Percentiles rank a stretch among this genome's conserved stretches.
Evolutionary conservation across 192 early-diverging fungal species (phyloP).

Genomic region (Dissophora globulifera): DNA sequence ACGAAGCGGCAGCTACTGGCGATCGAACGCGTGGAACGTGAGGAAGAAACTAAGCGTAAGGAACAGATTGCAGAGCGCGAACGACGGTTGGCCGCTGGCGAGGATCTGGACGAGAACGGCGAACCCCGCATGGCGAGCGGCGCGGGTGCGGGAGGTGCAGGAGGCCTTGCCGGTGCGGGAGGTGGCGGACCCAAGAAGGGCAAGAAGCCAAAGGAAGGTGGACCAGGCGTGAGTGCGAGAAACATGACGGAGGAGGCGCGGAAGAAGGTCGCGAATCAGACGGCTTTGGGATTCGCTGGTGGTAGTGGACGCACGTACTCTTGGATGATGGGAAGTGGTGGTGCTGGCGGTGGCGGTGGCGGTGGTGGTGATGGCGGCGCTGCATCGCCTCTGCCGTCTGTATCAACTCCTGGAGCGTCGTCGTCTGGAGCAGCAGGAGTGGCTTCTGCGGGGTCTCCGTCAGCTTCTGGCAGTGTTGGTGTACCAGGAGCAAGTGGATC

Average conservation of each 20-base stretch:
- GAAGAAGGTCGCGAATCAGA: constrained; percentile 52
- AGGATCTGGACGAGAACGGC: constrained; percentile 50
- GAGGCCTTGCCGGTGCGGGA: constrained; percentile 17
- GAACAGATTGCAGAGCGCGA: constrained; percentile 58
- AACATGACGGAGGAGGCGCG: constrained; percentile 46
- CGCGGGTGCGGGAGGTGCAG: constrained; percentile 5
- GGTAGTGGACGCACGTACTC: constrained; percentile 43
- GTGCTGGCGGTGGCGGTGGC: constrained; percentile 29
- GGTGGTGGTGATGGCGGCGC: constrained; percentile 10
- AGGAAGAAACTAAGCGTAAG: constrained; percentile 71
- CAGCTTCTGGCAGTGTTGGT: constrained; percentile 24
- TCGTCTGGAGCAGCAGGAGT: neutral
- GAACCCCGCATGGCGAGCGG: constrained; percentile 16
- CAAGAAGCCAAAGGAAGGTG: constrained; percentile 47
- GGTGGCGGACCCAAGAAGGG: constrained; percentile 25
- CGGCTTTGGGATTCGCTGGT: constrained; percentile 41
- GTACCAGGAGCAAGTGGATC: neutral
- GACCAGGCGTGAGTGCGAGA: constrained; percentile 57
- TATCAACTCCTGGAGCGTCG: constrained; percentile 12
- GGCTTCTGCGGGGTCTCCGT: constrained; percentile 22
- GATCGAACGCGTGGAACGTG: constrained; percentile 74
- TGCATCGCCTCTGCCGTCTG: constrained; percentile 23
- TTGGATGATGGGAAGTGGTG: constrained; percentile 47
- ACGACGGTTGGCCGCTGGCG: constrained; percentile 39
- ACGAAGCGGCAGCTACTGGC: constrained; percentile 75